Evolutionary conservation across 2,329 filamentous ascomycete species (phyloP).

Genomic region (Paecilomyces sp.): DNA sequence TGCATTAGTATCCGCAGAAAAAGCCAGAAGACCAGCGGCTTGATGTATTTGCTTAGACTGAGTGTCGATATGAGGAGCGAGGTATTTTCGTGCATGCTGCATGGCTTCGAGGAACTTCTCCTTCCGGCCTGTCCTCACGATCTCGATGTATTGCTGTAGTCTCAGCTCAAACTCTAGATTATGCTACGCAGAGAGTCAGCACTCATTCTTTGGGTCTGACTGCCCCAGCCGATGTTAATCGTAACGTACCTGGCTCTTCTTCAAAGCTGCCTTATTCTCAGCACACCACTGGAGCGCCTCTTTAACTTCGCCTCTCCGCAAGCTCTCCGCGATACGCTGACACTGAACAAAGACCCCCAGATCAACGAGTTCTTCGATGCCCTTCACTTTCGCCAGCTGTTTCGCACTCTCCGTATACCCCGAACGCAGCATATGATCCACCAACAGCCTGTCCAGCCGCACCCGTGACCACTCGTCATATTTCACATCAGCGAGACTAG

Average conservation of each 20-base stretch:
- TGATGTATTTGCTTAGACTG: constrained; percentile 63
- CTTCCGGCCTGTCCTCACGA: constrained; percentile 62
- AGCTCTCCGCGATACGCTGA: constrained; percentile 65
- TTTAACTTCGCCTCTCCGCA: constrained; percentile 62
- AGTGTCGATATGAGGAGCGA: constrained; percentile 61
- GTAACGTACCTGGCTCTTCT: constrained; percentile 67
- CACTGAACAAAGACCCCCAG: constrained; percentile 80
- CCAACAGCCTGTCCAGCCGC: constrained; percentile 73
- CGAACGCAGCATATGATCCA: constrained; percentile 84
- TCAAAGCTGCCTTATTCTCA: constrained; percentile 87
- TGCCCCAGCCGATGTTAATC: not conserved
- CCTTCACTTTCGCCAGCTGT: constrained; percentile 65
- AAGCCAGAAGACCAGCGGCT: constrained; percentile 75
- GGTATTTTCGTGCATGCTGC: constrained; percentile 71
- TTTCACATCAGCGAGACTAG: constrained; percentile 79
- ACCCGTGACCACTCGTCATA: constrained; percentile 86
- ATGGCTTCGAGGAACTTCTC: constrained; percentile 69
- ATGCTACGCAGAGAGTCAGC: constrained; percentile 42
- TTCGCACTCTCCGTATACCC: constrained; percentile 74
- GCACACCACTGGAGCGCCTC: constrained; percentile 85
- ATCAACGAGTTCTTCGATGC: constrained; percentile 76
- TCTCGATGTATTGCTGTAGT: constrained; percentile 89
- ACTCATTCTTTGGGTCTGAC: not conserved
- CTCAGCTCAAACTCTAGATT: constrained; percentile 89
- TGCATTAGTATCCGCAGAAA: constrained; percentile 53